These are phyloP conservation scores for Dillenia suffruticosa DNA, from an alignment of 164 flowering plant species.

Conservation along the genomic window DNA sequence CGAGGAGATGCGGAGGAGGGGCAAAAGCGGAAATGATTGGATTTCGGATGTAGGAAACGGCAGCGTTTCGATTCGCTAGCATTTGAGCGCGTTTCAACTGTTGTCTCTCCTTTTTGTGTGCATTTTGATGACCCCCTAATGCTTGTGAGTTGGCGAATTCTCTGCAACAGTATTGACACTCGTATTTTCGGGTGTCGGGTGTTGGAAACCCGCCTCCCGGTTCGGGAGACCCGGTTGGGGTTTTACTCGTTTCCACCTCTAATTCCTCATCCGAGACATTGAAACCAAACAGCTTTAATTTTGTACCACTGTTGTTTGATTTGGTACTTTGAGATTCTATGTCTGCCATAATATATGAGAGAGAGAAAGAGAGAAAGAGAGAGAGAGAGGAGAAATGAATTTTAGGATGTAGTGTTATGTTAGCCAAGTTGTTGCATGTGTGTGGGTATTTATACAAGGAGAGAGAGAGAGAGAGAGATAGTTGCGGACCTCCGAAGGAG, in stretches of 20 bases:
- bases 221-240: conserved; percentile 41
- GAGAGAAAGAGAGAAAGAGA: conserved; percentile 11
- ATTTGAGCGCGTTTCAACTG: conserved; percentile 80
- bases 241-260: conserved; percentile 30
- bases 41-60: conserved; percentile 45
- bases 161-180: conserved; percentile 92
- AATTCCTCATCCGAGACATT: conserved; percentile 52
- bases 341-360: conserved; percentile 35
- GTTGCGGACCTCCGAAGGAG: conserved; percentile 65
- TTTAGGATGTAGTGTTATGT: conserved; percentile 1
- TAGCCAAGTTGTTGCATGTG: conserved; percentile 21
- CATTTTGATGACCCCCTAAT: conserved; percentile 97
- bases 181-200: conserved; percentile 65
- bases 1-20: conserved; percentile 57
- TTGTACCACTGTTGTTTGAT: conserved; percentile 17
- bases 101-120: conserved; percentile 92
- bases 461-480: conserved; percentile 21
- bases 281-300: conserved; percentile 83
- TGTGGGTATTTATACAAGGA: conserved; percentile 32
- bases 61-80: conserved; percentile 61
- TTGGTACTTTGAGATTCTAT: conserved; percentile 26
- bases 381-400: background rate
- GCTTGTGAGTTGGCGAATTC: conserved; percentile 97
- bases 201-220: conserved; percentile 17
- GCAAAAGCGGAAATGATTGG: conserved; percentile 63